phyloP scores from a whole-genome alignment of 2,329 filamentous ascomycete genomes.

The Diaporthe citri region DNA sequence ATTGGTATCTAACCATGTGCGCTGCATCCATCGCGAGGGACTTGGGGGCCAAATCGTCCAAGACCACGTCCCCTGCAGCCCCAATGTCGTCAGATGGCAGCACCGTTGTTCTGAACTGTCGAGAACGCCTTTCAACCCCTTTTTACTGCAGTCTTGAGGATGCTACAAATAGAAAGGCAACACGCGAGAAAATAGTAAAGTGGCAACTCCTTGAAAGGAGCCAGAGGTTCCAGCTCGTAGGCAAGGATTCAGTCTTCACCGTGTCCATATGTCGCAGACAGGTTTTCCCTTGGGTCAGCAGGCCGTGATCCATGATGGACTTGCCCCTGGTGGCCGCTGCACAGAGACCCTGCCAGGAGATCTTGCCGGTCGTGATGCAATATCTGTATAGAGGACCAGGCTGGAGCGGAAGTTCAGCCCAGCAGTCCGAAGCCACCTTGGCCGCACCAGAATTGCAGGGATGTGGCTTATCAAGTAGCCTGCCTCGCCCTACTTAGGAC shows the following conservation, averaged over 20 bases:
- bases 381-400: conserved; percentile 21
- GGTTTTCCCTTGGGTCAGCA: not conserved
- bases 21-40: conserved; percentile 34
- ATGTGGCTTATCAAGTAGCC: conserved; percentile 22
- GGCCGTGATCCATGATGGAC: conserved; percentile 13
- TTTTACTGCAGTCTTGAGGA: conserved; percentile 17
- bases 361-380: not conserved
- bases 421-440: conserved; percentile 29
- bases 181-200: not conserved
- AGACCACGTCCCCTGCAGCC: conserved; percentile 27
- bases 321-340: not conserved
- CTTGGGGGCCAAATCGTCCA: conserved; percentile 34
- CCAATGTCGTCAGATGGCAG: conserved; percentile 37
- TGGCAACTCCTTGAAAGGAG: conserved; percentile 4
- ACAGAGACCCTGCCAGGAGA: conserved; percentile 19
- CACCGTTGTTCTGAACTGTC: conserved; percentile 7
- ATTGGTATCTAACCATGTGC: conserved; percentile 35
- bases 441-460: conserved; percentile 27
- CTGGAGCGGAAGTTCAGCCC: conserved; percentile 28
- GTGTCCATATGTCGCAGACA: not conserved
- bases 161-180: conserved; percentile 8
- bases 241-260: not conserved
- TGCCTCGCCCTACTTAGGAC: conserved; percentile 6
- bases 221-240: not conserved
- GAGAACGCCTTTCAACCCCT: conserved; percentile 22